A percentile compares a stretch with the other conserved stretches of the same genome.
Conservation (phyloP, 352 stramenopile genomes). For the Phytopythium montanum region DNA sequence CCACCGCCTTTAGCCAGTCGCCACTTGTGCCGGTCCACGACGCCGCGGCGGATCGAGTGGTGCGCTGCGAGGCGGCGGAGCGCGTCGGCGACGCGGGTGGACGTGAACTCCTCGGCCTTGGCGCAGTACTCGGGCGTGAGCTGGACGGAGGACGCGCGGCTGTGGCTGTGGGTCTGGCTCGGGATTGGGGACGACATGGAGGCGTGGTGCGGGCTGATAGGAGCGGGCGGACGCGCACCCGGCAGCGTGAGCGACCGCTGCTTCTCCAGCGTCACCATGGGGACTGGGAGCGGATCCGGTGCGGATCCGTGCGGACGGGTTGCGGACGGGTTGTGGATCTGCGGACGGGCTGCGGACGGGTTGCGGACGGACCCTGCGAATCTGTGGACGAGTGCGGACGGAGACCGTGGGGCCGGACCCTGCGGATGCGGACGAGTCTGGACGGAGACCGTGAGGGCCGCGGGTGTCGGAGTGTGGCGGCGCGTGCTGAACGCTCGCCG, state of each 20-base stretch:
- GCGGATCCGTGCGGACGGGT: not conserved
- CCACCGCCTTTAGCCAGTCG: constrained; percentile 36
- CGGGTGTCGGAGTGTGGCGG: too few relatives aligned
- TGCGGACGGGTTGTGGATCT: too few relatives aligned
- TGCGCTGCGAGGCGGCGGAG: constrained; percentile 39
- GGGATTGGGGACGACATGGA: too few relatives aligned
- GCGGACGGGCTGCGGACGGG: too few relatives aligned
- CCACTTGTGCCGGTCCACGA: constrained; percentile 39
- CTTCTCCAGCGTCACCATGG: constrained; percentile 11
- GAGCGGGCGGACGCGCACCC: not conserved
- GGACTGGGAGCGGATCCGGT: not conserved
- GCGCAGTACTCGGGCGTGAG: constrained; percentile 27
- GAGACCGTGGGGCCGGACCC: not conserved
- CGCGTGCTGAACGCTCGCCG: too few relatives aligned
- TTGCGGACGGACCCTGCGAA: not conserved
- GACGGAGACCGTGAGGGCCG: too few relatives aligned
- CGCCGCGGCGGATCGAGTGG: constrained; percentile 17
- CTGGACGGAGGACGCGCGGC: constrained; percentile 18
- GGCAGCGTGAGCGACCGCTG: constrained; percentile 11
- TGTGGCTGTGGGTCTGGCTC: constrained; percentile 1
- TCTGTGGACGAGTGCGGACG: not conserved
- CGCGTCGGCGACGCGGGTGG: constrained; percentile 26
- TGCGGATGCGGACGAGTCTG: not conserved
- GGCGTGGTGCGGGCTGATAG: too few relatives aligned
- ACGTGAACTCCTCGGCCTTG: constrained; percentile 27